A percentile compares a stretch with the other conserved stretches of the same genome.
These are phyloP conservation scores for Microdochium nivale DNA, from an alignment of 2,329 filamentous ascomycete species.

Conservation along the genomic window DNA sequence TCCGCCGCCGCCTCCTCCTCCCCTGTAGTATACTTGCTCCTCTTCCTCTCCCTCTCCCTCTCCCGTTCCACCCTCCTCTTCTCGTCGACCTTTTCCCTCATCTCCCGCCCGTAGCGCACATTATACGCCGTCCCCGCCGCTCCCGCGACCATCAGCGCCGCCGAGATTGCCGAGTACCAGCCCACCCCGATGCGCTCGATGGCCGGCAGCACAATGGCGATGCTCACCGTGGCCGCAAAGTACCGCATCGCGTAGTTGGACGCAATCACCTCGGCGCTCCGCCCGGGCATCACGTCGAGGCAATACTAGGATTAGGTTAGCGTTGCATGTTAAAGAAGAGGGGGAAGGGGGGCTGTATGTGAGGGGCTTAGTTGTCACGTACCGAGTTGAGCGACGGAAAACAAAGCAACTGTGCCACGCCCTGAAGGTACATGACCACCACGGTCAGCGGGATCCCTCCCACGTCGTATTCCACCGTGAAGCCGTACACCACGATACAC, in stretches of 20 bases:
- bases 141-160: conserved; percentile 41
- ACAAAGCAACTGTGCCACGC: conserved; percentile 65
- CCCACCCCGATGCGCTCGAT: conserved; percentile 69
- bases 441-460: conserved; percentile 55
- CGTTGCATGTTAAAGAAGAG: too few species aligned
- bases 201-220: conserved; percentile 64
- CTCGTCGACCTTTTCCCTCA: conserved; percentile 45
- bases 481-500: conserved; percentile 57
- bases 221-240: conserved; percentile 62
- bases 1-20: background rate
- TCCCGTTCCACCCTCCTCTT: conserved; percentile 29
- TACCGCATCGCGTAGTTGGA: conserved; percentile 76
- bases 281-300: conserved; percentile 68
- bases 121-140: conserved; percentile 37
- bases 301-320: too few species aligned
- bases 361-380: too few species aligned
- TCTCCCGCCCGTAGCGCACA: conserved; percentile 37
- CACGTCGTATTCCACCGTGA: conserved; percentile 37
- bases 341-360: too few species aligned
- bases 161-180: conserved; percentile 69
- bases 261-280: conserved; percentile 65
- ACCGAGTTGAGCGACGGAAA: conserved; percentile 71
- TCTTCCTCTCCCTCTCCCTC: conserved; percentile 5
- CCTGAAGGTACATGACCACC: conserved; percentile 66
- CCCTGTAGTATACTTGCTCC: background rate